phyloP scores from a whole-genome alignment of 306 rosid genomes.

The Cicer arietinum region DNA sequence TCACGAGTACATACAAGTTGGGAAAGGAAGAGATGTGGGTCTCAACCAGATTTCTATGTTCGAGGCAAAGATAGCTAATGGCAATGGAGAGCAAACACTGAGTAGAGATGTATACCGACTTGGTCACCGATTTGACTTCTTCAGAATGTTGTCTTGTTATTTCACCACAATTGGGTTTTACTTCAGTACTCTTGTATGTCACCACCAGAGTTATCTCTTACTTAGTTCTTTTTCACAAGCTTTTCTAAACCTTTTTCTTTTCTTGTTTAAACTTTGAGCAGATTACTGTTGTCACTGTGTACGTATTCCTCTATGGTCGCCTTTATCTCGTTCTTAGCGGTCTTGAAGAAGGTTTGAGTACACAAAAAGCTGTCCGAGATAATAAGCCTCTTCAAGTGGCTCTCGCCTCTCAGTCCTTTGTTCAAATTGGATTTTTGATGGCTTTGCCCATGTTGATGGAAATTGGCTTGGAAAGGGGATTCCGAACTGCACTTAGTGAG shows the following conservation, averaged over 20 bases:
- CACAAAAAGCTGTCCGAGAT: constrained; percentile 78
- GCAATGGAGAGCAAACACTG: constrained; percentile 95
- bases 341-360: constrained; percentile 88
- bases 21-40: constrained; percentile 98
- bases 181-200: constrained; percentile 85
- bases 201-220: background rate
- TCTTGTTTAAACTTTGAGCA: constrained; percentile 53
- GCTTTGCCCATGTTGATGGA: constrained; percentile 99
- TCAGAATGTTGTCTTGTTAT: constrained; percentile 93
- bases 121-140: constrained; percentile 97
- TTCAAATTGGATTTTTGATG: constrained; percentile 95
- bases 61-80: constrained; percentile 97
- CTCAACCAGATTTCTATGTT: constrained; percentile 99
- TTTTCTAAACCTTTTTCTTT: constrained; percentile 32
- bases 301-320: constrained; percentile 93
- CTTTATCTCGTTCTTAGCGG: constrained; percentile 97
- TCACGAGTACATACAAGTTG: constrained; percentile 98
- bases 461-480: constrained; percentile 95
- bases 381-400: constrained; percentile 99
- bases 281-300: constrained; percentile 94
- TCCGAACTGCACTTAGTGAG: constrained; percentile 95
- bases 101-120: constrained; percentile 97
- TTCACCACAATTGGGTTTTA: constrained; percentile 97
- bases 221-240: constrained; percentile 5
- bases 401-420: constrained; percentile 95